A percentile compares a stretch with the other conserved stretches of the same genome.
phyloP scores from a whole-genome alignment of 441 rosid genomes.

The Gossypium davidsonii region DNA sequence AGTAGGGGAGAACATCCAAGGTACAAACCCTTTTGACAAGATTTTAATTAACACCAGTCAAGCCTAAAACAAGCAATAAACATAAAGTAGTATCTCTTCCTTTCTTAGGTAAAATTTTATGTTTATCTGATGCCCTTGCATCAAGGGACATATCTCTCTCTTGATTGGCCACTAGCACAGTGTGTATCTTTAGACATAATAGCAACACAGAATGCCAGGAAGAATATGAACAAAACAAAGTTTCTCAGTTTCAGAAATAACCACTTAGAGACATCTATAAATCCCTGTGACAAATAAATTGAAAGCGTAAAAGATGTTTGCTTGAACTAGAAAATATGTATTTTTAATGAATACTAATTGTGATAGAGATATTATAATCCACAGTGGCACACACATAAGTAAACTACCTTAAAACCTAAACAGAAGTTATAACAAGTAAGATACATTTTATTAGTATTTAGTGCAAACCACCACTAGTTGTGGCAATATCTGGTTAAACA shows the following conservation, averaged over 20 bases:
- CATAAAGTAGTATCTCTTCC: conserved; percentile 5
- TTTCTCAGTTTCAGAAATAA: not conserved
- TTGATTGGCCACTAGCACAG: not conserved
- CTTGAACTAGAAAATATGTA: not conserved
- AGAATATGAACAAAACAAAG: not conserved
- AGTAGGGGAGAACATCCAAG: not conserved
- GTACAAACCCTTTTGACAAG: not conserved
- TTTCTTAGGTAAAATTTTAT: conserved; percentile 4
- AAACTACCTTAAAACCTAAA: not conserved
- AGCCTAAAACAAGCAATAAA: not conserved
- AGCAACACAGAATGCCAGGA: not conserved
- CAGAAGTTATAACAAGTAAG: not conserved
- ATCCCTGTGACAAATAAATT: not conserved
- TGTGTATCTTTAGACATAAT: not conserved
- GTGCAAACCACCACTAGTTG: not conserved
- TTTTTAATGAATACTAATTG: not conserved
- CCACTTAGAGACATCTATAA: not conserved
- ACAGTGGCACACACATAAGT: not conserved
- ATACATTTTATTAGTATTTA: not conserved
- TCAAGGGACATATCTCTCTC: not conserved
- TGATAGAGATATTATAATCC: not conserved
- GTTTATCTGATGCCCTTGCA: not conserved
- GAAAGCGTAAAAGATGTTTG: not conserved
- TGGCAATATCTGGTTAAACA: not conserved
- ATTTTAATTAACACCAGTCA: not conserved